These are phyloP conservation scores for Naganishia randhawae DNA, from an alignment of 768 basidiomycete species.

Conservation along the genomic window DNA sequence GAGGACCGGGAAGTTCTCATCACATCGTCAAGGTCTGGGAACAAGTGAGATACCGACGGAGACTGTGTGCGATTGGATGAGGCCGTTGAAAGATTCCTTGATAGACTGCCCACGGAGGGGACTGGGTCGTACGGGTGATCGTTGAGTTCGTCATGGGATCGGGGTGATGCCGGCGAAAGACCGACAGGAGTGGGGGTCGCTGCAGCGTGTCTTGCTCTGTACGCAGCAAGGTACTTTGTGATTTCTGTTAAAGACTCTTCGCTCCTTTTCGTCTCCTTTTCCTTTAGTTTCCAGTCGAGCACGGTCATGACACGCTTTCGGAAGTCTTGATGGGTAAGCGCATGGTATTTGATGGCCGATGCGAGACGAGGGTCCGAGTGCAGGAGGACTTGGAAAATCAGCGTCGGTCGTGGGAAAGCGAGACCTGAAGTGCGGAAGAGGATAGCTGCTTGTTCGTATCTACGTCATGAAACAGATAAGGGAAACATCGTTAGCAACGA, in stretches of 20 bases:
- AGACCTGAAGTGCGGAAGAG: conserved; percentile 36
- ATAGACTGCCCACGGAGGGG: neutral
- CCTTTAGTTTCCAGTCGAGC: conserved; percentile 17
- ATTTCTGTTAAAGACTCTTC: conserved; percentile 25
- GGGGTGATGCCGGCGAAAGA: neutral
- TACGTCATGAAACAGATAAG: conserved; percentile 22
- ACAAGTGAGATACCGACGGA: conserved; percentile 6
- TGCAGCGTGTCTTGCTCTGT: conserved; percentile 7
- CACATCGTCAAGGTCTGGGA: conserved; percentile 18
- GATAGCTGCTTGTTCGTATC: conserved; percentile 42
- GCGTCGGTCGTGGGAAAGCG: conserved; percentile 38
- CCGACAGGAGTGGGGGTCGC: conserved; percentile 1
- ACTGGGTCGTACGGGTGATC: conserved; percentile 12
- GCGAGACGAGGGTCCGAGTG: conserved; percentile 44
- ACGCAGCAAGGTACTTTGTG: conserved; percentile 16
- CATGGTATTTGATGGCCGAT: conserved; percentile 43
- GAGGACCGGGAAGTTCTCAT: conserved; percentile 1
- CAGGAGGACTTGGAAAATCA: conserved; percentile 46
- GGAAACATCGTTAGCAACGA: too few relatives aligned
- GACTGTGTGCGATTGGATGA: neutral
- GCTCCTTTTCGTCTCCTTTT: conserved; percentile 27
- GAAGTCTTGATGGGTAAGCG: conserved; percentile 29
- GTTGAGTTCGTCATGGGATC: neutral
- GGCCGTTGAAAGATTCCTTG: neutral
- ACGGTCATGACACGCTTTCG: conserved; percentile 23